A percentile compares a stretch with the other conserved stretches of the same genome.
These are phyloP conservation scores for Colletotrichum scovillei DNA, from an alignment of 2,329 filamentous ascomycete genomes.

Conservation along the genomic window DNA sequence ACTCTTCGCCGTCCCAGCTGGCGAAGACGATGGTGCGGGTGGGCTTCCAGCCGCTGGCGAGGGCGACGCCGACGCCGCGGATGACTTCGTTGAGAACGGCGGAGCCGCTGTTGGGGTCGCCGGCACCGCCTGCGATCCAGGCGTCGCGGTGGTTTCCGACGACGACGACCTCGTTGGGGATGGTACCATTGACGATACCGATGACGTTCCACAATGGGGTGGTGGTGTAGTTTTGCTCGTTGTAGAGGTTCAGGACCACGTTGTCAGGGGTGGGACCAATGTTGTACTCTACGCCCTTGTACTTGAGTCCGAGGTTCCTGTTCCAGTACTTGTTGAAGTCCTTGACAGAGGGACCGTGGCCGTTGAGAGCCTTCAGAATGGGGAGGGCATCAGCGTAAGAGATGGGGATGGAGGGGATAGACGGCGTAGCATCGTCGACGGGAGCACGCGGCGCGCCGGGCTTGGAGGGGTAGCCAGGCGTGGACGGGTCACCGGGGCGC, in stretches of 20 bases:
- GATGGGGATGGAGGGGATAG: slow-evolving; percentile 91
- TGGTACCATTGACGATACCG: slow-evolving; percentile 88
- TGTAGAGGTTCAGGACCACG: slow-evolving; percentile 78
- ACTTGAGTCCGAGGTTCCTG: slow-evolving; percentile 75
- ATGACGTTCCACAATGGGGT: slow-evolving; percentile 93
- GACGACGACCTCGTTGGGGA: slow-evolving; percentile 86
- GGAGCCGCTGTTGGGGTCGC: slow-evolving; percentile 85
- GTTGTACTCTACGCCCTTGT: slow-evolving; percentile 87
- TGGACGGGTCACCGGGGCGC: slow-evolving; percentile 80
- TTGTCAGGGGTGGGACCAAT: slow-evolving; percentile 83
- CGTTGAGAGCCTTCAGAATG: slow-evolving; percentile 89
- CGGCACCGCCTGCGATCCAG: slow-evolving; percentile 88
- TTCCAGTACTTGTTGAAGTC: slow-evolving; percentile 81
- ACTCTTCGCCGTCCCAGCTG: slow-evolving; percentile 86
- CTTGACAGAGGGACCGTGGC: slow-evolving; percentile 81
- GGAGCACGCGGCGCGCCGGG: slow-evolving; percentile 84
- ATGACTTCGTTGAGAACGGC: slow-evolving; percentile 84
- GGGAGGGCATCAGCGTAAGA: slow-evolving; percentile 90
- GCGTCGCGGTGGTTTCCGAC: slow-evolving; percentile 94
- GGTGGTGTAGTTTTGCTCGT: slow-evolving; percentile 84
- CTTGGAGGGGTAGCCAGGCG: slow-evolving; percentile 92
- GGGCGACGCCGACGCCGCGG: slow-evolving; percentile 77
- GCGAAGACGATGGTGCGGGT: slow-evolving; percentile 92
- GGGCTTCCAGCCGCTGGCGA: slow-evolving; percentile 69
- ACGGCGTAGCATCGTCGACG: slow-evolving; percentile 76